Base-by-base conservation (phyloP, 257 asterid species). In the Gynochthodes officinalis region DNA sequence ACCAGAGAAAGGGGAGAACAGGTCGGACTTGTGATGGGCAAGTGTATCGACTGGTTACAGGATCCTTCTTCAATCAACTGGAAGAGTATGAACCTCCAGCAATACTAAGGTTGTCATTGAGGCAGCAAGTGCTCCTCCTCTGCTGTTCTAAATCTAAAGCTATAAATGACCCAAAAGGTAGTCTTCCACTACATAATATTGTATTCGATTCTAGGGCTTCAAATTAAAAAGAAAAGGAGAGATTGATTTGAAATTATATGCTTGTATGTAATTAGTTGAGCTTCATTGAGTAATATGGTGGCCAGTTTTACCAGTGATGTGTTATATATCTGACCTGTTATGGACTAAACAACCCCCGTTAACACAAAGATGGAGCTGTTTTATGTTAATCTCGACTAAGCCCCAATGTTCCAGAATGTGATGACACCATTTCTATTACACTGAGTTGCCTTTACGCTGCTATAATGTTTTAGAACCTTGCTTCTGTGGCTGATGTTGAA, bases 11-110 rank as follows among this genome's bases (percentile, higher is more conserved):
- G 71, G 99, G 98, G 71, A 86, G 99, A 85, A 94, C 99, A 74
- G 96, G 98, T 25, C 95, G 99, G 73, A 94, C 97, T 72, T 94
- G 98, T 82, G 99, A 94, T 61, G 98, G 98, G 46, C 71, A 74
- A 72, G 91, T 91, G 55, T 94, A 87, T 81, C 95, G 98, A 62
- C 74, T 94, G 84, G 96, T 94, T 57, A 88, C 97, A 37, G 81
- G 91, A 73, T 72, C 87, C 68, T 94, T 91, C 81, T 94, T 76
- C 53, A 80, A 83, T 80, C 91, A 87, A 70, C 82, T 94, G 62
- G 91, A 80, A 53, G 95, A 91, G 68, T 88, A 81, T 59, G 99
- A 94, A 79, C 85, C 95, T 72, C 96, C 99, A 5, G 90, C 98
- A 57, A 88, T 94, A 70, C 79, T 86, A 74, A 89, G 82, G 76